Base-by-base conservation (phyloP, 495 filamentous ascomycete genomes). In the Cercophora sp. region DNA sequence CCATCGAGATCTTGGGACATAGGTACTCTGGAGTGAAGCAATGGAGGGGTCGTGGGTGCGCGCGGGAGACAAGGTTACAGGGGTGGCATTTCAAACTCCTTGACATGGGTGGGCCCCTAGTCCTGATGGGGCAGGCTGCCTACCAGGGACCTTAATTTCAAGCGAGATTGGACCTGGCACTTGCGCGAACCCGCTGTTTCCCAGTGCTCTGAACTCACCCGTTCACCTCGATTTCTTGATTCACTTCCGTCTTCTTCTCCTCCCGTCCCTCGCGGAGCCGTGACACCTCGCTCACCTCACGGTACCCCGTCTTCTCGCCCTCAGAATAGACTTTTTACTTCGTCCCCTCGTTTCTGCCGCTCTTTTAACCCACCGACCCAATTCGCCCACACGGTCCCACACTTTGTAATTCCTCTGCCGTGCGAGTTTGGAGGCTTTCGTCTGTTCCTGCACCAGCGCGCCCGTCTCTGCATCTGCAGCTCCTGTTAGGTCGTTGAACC, bases 81-180 rank as follows among this genome's bases (percentile, higher is more conserved):
- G n/a, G n/a, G n/a, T n/a, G n/a, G n/a, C n/a, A n/a, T n/a, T n/a
- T n/a, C n/a, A n/a, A n/a, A n/a, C 48, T 40, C 59, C 54, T 46
- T 56, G 48, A 43, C 37, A 50, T 18, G 5, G 41, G 41, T 11
- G 22, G 36, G n/a, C n/a, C n/a, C 20, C 62, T 65, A 68, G 42
- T 42, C 65, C 55, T 46, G 29, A 54, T 55, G 36, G 51, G 57
- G 65, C 48, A 68, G 46, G 58, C 44, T 40, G 41, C 32, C 43
- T 47, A 48, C 19, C 41, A 54, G 49, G 52, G 51, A 58, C 51
- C 56, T 59, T 51, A 58, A 65, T 55, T 51, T 63, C 63, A 68
- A 68, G 66, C 66, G 66, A 68, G 63, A 68, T 68, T 68, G 62
- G 48, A 41, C 42, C 50, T 59, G 49, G 59, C 58, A 37, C 54